Conservation (phyloP, 805 yeast species). For the Teunomyces cretensis region DNA sequence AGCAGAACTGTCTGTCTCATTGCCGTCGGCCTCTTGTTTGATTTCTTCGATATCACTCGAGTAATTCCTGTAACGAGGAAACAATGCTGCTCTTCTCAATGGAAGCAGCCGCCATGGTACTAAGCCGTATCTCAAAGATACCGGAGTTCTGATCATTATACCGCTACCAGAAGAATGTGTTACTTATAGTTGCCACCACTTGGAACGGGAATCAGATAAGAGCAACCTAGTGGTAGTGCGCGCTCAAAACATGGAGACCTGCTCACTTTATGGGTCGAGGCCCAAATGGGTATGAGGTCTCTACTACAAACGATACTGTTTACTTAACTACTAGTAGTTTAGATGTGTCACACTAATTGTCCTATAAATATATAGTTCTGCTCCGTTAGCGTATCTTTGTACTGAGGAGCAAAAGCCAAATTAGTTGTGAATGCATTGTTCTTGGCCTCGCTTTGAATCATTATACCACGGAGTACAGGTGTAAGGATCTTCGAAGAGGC, state of each 20-base stretch:
- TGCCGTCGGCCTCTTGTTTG: slow-evolving; percentile 29
- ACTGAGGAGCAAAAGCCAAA: slow-evolving; percentile 16
- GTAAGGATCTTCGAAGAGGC: slow-evolving; percentile 35
- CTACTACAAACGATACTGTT: not conserved
- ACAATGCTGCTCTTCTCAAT: not conserved
- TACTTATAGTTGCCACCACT: not conserved
- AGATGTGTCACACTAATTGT: slow-evolving; percentile 34
- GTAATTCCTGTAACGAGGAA: slow-evolving; percentile 8
- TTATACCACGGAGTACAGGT: slow-evolving; percentile 28
- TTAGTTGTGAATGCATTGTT: slow-evolving; percentile 18
- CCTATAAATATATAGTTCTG: slow-evolving; percentile 25
- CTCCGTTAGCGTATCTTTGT: slow-evolving; percentile 22
- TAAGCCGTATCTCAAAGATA: not conserved
- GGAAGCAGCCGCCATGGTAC: not conserved
- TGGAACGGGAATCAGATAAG: not conserved
- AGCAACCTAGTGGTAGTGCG: not conserved
- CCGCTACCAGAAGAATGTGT: not conserved
- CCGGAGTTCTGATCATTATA: not conserved
- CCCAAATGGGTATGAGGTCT: not conserved
- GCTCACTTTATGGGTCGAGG: not conserved
- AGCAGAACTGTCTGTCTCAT: slow-evolving; percentile 32
- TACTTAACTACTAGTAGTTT: not conserved
- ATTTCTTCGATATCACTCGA: slow-evolving; percentile 30
- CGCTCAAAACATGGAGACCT: slow-evolving; percentile 1
- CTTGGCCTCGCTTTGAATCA: slow-evolving; percentile 38